Percentiles rank a stretch among this genome's conserved stretches.
These are phyloP conservation scores for Tricladium varicosporioides DNA, from an alignment of 2,329 filamentous ascomycete genomes.

Conservation along the genomic window DNA sequence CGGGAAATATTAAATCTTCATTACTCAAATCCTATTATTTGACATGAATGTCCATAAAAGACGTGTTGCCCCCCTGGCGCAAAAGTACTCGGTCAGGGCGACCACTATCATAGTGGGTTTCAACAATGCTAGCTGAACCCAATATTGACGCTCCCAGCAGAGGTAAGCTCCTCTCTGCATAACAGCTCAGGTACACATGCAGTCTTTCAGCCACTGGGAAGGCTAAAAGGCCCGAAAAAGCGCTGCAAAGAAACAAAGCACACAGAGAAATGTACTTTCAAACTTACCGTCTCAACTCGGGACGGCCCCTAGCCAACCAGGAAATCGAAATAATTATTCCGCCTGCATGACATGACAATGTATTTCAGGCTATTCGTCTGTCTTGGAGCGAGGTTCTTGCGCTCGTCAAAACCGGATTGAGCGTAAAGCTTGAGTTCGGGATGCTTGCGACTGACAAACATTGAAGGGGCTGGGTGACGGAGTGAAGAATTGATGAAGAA, in stretches of 20 bases:
- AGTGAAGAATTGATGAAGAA: not conserved
- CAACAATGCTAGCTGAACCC: constrained; percentile 3
- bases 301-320: not conserved
- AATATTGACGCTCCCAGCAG: not conserved
- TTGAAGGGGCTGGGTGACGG: not conserved
- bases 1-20: too few species aligned
- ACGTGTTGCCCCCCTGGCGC: not conserved
- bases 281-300: not conserved
- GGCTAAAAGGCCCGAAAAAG: not conserved
- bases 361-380: constrained; percentile 15
- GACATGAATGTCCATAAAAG: not conserved
- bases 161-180: not conserved
- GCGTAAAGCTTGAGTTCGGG: not conserved
- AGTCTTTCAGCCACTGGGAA: not conserved
- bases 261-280: not conserved
- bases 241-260: not conserved
- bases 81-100: constrained; percentile 2
- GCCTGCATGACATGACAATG: constrained; percentile 13
- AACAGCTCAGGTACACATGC: constrained; percentile 6
- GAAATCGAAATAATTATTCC: constrained; percentile 3
- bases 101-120: not conserved
- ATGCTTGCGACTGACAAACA: not conserved
- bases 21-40: not conserved
- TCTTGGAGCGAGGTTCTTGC: not conserved
- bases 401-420: not conserved